Evolutionary conservation across 345 rosid species (phyloP).

Genomic region (Gossypium arboreum): DNA sequence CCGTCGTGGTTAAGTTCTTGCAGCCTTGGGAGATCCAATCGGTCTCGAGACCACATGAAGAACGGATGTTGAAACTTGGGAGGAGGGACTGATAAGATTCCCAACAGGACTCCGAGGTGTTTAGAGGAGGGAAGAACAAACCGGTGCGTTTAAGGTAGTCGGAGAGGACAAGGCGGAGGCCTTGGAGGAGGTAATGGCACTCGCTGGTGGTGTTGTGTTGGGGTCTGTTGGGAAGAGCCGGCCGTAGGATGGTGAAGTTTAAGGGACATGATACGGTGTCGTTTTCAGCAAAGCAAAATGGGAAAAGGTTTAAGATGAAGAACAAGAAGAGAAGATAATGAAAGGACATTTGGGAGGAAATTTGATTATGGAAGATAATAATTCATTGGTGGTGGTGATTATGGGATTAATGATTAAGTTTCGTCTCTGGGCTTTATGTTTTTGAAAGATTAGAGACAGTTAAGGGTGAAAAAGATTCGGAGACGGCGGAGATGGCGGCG

Average conservation of each 20-base stretch:
- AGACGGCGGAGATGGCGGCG: not conserved
- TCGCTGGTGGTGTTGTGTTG: not conserved
- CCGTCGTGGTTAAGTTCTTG: not conserved
- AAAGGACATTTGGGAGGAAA: not conserved
- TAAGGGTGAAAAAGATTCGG: not conserved
- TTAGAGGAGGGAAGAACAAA: not conserved
- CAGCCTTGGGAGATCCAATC: not conserved
- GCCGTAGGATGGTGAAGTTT: slow-evolving; percentile 45
- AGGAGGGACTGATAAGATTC: not conserved
- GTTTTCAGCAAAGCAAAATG: slow-evolving; percentile 22
- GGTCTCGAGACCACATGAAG: not conserved
- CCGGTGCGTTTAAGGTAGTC: not conserved
- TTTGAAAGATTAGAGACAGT: too few relatives aligned
- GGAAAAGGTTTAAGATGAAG: slow-evolving; percentile 9
- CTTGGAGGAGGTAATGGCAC: not conserved
- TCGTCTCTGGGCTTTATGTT: not conserved
- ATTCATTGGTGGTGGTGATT: not conserved
- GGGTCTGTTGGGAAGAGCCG: slow-evolving; percentile 14
- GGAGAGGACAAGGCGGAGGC: not conserved
- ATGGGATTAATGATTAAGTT: not conserved
- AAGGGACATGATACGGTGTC: slow-evolving; percentile 55
- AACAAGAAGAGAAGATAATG: slow-evolving; percentile 15
- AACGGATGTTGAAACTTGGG: not conserved
- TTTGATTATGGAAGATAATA: not conserved
- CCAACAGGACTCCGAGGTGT: not conserved